Evolutionary conservation across 2,329 filamentous ascomycete genomes (phyloP).

Genomic region (Zalaria obscura): DNA sequence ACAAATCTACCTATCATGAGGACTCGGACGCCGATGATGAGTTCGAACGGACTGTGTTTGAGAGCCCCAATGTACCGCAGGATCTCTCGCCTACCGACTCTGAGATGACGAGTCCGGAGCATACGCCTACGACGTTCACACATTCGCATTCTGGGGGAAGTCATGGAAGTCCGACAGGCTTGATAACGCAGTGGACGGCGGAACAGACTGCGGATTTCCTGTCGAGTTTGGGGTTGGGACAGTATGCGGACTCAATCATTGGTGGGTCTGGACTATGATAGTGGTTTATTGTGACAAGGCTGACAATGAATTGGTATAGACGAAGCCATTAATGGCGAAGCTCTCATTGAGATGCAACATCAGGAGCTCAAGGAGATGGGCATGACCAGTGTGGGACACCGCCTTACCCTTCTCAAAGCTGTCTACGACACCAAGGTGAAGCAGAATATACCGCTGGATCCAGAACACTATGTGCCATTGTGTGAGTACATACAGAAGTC

Average conservation of each 20-base stretch:
- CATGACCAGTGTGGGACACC: slow-evolving; percentile 81
- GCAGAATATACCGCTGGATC: slow-evolving; percentile 80
- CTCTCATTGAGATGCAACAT: slow-evolving; percentile 74
- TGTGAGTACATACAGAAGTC: slow-evolving; percentile 43
- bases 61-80: slow-evolving; percentile 50
- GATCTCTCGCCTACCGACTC: slow-evolving; percentile 44
- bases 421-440: slow-evolving; percentile 95
- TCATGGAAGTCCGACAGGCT: slow-evolving; percentile 56
- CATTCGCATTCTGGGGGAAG: slow-evolving; percentile 42
- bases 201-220: slow-evolving; percentile 89
- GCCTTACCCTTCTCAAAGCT: slow-evolving; percentile 85
- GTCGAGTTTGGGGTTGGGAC: slow-evolving; percentile 59
- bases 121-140: slow-evolving; percentile 67
- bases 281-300: slow-evolving; percentile 4
- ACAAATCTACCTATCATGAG: slow-evolving; percentile 50
- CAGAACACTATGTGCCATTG: slow-evolving; percentile 83
- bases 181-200: slow-evolving; percentile 66
- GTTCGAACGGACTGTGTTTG: slow-evolving; percentile 32
- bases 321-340: slow-evolving; percentile 82
- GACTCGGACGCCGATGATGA: slow-evolving; percentile 71
- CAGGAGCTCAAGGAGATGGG: slow-evolving; percentile 94
- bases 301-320: slow-evolving; percentile 30
- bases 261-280: slow-evolving; percentile 39
- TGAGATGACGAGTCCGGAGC: slow-evolving; percentile 35
- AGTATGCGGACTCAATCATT: slow-evolving; percentile 72